Percentiles rank a stretch among this genome's conserved stretches.
Conservation (phyloP, 2,329 filamentous ascomycete species). For the Didymella pomorum region DNA sequence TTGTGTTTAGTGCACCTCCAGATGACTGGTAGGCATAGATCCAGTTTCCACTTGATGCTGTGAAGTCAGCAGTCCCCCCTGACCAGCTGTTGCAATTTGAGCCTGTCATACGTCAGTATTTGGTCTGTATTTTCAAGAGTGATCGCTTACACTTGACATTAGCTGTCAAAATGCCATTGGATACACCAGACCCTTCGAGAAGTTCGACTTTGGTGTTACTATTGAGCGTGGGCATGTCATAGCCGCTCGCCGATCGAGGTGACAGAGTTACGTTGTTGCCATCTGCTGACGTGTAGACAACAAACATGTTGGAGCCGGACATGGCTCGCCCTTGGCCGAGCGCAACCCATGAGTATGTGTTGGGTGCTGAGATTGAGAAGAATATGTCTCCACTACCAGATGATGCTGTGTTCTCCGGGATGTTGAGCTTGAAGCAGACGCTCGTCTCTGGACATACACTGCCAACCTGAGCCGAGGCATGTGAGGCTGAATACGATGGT, state of each 20-base stretch:
- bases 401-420: conserved; percentile 61
- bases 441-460: conserved; percentile 39
- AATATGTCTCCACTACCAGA: conserved; percentile 64
- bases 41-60: conserved; percentile 55
- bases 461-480: conserved; percentile 42
- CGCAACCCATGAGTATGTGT: conserved; percentile 62
- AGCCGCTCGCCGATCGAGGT: conserved; percentile 57
- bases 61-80: conserved; percentile 62
- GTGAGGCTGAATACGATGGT: conserved; percentile 33
- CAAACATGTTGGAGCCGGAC: conserved; percentile 65
- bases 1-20: conserved; percentile 58
- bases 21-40: conserved; percentile 58
- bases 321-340: conserved; percentile 65
- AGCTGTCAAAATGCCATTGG: conserved; percentile 61
- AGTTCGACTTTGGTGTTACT: conserved; percentile 56
- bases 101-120: conserved; percentile 42
- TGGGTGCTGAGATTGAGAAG: conserved; percentile 65
- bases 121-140: rapidly evolving
- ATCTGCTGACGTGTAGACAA: conserved; percentile 62
- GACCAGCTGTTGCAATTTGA: conserved; percentile 63
- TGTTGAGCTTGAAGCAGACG: conserved; percentile 62
- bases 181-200: conserved; percentile 63
- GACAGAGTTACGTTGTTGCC: conserved; percentile 67
- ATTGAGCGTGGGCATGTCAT: conserved; percentile 55
- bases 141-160: conserved; percentile 61